phyloP scores from a whole-genome alignment of 345 rosid genomes.

The Linum trigynum region DNA sequence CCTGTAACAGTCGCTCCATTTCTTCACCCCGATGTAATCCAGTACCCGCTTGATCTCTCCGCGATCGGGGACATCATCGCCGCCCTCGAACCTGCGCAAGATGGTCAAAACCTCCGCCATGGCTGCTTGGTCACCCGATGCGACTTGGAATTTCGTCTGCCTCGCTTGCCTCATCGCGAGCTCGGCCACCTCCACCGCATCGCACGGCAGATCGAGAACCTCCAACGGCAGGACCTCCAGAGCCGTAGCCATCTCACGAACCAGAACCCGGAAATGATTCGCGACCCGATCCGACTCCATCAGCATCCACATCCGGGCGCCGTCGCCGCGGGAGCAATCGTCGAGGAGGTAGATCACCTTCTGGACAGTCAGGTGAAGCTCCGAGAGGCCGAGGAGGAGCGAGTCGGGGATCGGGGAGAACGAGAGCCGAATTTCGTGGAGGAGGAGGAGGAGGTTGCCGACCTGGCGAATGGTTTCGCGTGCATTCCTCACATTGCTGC shows the following conservation, averaged over 20 bases:
- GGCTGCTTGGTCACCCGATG: slow-evolving; percentile 32
- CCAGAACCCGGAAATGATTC: slow-evolving; percentile 35
- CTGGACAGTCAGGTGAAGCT: slow-evolving; percentile 62
- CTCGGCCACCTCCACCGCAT: slow-evolving; percentile 42
- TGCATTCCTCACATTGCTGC: slow-evolving; percentile 36
- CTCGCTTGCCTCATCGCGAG: slow-evolving; percentile 43
- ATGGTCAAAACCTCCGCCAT: slow-evolving; percentile 29
- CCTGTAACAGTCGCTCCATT: slow-evolving; percentile 54
- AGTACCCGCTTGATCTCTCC: slow-evolving; percentile 30
- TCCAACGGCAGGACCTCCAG: slow-evolving; percentile 50
- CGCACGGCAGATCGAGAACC: slow-evolving; percentile 32
- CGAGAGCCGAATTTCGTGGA: slow-evolving; percentile 38
- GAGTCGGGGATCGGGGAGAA: slow-evolving; percentile 21
- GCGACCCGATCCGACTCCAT: slow-evolving; percentile 48
- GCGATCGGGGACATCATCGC: slow-evolving; percentile 30
- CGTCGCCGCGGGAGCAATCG: slow-evolving; percentile 53
- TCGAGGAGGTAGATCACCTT: slow-evolving; percentile 45
- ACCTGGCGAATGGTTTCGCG: slow-evolving; percentile 41
- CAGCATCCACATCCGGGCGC: slow-evolving; percentile 51
- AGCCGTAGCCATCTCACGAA: slow-evolving; percentile 22
- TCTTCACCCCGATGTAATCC: slow-evolving; percentile 36
- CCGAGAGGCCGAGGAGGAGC: slow-evolving; percentile 41
- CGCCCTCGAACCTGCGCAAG: slow-evolving; percentile 38
- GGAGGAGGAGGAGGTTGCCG: slow-evolving; percentile 32
- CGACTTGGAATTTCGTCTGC: slow-evolving; percentile 36